Percentiles rank a stretch among this genome's conserved stretches.
Conservation (phyloP, 495 filamentous ascomycete genomes). For the Cercophora scortea region DNA sequence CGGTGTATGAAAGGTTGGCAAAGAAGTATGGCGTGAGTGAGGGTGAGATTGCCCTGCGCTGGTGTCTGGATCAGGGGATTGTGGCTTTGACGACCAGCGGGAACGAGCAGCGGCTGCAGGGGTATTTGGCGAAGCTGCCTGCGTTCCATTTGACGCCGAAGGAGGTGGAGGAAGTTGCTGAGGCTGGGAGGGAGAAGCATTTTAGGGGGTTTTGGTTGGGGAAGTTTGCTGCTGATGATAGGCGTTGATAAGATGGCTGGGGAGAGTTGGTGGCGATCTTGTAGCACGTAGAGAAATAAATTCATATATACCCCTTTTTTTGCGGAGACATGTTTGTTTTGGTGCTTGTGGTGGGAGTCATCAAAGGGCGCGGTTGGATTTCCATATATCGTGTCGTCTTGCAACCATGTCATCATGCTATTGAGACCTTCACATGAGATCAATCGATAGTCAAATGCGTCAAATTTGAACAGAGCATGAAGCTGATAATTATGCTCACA, state of each 20-base stretch:
- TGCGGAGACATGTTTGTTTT: no score
- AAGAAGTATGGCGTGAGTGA: constrained; percentile 70
- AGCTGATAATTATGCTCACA: constrained; percentile 22
- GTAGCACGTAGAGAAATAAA: no score
- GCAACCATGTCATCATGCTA: no score
- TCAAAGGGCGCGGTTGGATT: no score
- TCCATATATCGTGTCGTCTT: no score
- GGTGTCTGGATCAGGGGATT: constrained; percentile 72
- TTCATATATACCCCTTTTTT: no score
- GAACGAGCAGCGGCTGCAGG: constrained; percentile 61
- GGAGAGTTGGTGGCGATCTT: no score
- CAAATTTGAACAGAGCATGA: background rate
- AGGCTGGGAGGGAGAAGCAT: constrained; percentile 57
- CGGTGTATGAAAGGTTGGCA: constrained; percentile 50
- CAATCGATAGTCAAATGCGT: no score
- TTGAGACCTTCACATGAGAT: no score
- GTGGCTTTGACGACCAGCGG: constrained; percentile 72
- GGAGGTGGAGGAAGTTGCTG: constrained; percentile 61
- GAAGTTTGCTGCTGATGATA: constrained; percentile 54
- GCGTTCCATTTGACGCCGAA: constrained; percentile 61
- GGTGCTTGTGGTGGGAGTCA: no score
- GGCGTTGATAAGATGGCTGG: constrained; percentile 19
- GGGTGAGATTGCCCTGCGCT: constrained; percentile 63
- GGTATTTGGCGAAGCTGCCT: constrained; percentile 52
- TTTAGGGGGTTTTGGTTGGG: constrained; percentile 60